phyloP scores from a whole-genome alignment of 306 rosid genomes.

The Inga leiocalycina region DNA sequence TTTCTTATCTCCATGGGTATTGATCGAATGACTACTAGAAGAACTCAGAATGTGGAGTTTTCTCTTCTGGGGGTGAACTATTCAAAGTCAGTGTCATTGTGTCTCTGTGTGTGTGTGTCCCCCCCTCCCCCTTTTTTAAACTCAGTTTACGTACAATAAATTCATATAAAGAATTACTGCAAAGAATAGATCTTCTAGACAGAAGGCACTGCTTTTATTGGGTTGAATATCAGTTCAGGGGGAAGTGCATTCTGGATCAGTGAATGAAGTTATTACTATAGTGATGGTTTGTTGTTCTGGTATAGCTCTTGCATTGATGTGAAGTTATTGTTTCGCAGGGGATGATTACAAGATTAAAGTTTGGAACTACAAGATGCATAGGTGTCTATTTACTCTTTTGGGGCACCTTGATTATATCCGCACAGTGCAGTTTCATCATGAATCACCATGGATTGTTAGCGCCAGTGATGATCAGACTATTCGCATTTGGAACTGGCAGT shows the following conservation, averaged over 20 bases:
- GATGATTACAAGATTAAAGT: constrained; percentile 99
- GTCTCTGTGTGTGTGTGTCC: too few species aligned
- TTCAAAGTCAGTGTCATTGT: background rate
- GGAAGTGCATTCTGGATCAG: background rate
- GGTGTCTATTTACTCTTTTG: constrained; percentile 91
- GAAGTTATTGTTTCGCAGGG: constrained; percentile 51
- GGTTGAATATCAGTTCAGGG: background rate
- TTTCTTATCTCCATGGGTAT: background rate
- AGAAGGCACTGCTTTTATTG: background rate
- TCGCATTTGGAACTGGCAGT: constrained; percentile 99
- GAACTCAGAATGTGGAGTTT: background rate
- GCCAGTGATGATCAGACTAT: constrained; percentile 99
- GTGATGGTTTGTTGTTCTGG: constrained; percentile 6
- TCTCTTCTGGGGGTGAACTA: background rate
- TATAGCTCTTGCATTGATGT: background rate
- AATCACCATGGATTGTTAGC: constrained; percentile 94
- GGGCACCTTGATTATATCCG: constrained; percentile 99
- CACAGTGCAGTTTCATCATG: constrained; percentile 96
- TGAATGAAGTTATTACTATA: background rate
- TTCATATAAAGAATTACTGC: background rate
- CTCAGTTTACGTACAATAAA: background rate
- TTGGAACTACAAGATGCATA: constrained; percentile 97
- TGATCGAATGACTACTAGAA: background rate
- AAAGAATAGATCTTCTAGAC: background rate
- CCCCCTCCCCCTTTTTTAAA: background rate